Percentiles rank a stretch among this genome's conserved stretches.
Conservation (phyloP, 1,284 basidiomycete genomes). For the Cryptococcus sp. region DNA sequence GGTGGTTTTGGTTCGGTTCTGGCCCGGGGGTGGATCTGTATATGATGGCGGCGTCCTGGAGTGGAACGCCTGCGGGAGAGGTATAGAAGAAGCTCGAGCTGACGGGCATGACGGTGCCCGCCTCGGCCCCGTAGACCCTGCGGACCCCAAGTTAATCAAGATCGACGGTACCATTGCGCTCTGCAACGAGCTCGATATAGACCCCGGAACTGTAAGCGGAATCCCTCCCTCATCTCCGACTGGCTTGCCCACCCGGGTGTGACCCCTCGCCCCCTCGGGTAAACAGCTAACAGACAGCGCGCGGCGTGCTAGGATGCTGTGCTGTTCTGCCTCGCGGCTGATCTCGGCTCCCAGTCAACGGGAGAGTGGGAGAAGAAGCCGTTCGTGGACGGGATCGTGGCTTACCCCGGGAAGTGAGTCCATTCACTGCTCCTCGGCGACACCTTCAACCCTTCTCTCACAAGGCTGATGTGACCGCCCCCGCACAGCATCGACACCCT, state of each 20-base stretch:
- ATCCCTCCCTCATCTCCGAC: constrained; percentile 9
- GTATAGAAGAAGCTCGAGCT: neutral
- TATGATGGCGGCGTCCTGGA: neutral
- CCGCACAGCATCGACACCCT: constrained; percentile 65
- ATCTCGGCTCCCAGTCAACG: constrained; percentile 52
- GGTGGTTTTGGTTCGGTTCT: neutral
- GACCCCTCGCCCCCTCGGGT: constrained; percentile 3
- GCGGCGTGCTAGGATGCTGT: constrained; percentile 35
- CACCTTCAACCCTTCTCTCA: neutral
- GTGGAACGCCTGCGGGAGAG: neutral
- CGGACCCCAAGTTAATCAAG: constrained; percentile 45
- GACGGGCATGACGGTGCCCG: neutral
- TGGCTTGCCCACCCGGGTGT: neutral
- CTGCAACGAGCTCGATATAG: constrained; percentile 47
- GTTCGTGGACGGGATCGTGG: constrained; percentile 79
- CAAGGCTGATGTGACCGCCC: neutral
- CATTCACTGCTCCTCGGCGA: neutral
- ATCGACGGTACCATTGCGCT: constrained; percentile 50
- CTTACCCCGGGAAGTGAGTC: constrained; percentile 41
- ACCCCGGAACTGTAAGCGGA: constrained; percentile 44
- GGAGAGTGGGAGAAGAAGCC: constrained; percentile 72
- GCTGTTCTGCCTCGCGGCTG: constrained; percentile 49
- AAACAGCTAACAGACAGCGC: neutral
- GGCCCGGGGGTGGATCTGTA: no score
- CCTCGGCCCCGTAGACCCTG: constrained; percentile 27